Evolutionary conservation across 2,329 filamentous ascomycete genomes (phyloP), one percentile per base, ranked within the genome.

Genomic region (Paraphaeosphaeria sporulosa): DNA sequence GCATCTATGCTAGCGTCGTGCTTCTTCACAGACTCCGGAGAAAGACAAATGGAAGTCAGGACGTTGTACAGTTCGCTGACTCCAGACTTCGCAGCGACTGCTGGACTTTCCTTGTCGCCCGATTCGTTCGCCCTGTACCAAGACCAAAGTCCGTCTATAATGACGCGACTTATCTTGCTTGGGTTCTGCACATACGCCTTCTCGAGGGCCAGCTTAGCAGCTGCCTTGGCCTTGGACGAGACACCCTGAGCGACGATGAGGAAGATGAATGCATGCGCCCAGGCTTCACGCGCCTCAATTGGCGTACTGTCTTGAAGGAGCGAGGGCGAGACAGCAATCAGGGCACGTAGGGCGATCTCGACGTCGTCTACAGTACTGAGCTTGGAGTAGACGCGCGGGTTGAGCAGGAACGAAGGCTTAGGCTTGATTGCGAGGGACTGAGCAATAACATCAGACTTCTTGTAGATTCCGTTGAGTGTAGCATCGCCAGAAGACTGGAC

Each of bases 221-320:
- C 84, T 64, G 89, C 88, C 58, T 90, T 88, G 50, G 91, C 81
- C 40, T 82, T 82, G 2, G 89, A 83, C 13, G 89, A 83, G 21
- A 92, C 81, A 13, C 77, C 81, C 15, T 86, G 80, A 1, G 89
- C 88, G 48, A 89, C 88, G 48, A 94, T 86, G 17, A 91, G 81
- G 74, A 91, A 96, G n/a, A 97, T 88, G 60, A 94, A 86, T 2
- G 91, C 89, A 70, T 96, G 91, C 15, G 91, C 89, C 95, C 94
- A 99, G 17, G 89, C 87, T 55, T 86, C 78, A 62, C 84, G 84
- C n/a, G 86, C 81, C 10, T 85, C 79, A 34, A 55, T 56, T 13
- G 70, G 63, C 17, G 58, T 15, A 81, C 81, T 75, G 13, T 83
- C 79, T 30, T 85, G 81, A 13, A 81, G 79, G 3, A 93, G 75